phyloP scores from a whole-genome alignment of 1,139 yeast genomes.

The Hemisphaericaspora lyxosophila region DNA sequence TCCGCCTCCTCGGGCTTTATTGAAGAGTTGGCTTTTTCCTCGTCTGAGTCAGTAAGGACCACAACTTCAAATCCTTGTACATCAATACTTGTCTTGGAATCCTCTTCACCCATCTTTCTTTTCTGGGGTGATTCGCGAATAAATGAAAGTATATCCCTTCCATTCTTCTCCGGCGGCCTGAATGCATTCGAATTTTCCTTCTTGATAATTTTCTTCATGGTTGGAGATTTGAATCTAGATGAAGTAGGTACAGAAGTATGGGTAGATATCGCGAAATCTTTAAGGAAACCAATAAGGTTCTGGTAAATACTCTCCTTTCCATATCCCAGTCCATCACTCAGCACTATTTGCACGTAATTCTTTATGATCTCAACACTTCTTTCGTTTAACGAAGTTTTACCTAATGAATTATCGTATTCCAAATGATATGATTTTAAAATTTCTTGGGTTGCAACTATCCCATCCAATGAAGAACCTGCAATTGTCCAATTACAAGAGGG shows the following conservation, averaged over 20 bases:
- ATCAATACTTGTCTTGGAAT: neutral
- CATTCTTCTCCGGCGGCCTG: neutral
- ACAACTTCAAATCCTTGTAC: slow-evolving; percentile 12
- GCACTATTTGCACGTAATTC: slow-evolving; percentile 12
- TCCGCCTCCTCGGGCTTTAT: slow-evolving; percentile 1
- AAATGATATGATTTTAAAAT: slow-evolving; percentile 20
- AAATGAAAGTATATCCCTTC: slow-evolving; percentile 6
- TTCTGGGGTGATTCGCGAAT: slow-evolving; percentile 11
- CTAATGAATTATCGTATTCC: slow-evolving; percentile 20
- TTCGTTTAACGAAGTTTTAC: slow-evolving; percentile 23
- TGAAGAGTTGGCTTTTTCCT: slow-evolving; percentile 14
- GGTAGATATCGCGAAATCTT: slow-evolving; percentile 8
- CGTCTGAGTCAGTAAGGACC: slow-evolving; percentile 31
- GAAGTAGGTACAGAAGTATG: neutral
- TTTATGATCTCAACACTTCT: slow-evolving; percentile 21
- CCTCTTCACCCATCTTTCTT: slow-evolving; percentile 2
- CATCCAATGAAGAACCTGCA: slow-evolving; percentile 16
- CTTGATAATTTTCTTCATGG: neutral
- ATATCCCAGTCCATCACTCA: neutral
- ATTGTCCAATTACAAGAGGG: slow-evolving; percentile 28
- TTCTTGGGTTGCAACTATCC: slow-evolving; percentile 20
- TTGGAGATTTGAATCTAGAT: neutral
- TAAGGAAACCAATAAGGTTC: slow-evolving; percentile 6
- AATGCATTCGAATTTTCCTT: neutral
- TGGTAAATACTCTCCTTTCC: slow-evolving; percentile 6